Percentiles rank a stretch among this genome's conserved stretches.
These are phyloP conservation scores for Blastomyces emzantsi DNA, from an alignment of 2,329 filamentous ascomycete species.

Conservation along the genomic window DNA sequence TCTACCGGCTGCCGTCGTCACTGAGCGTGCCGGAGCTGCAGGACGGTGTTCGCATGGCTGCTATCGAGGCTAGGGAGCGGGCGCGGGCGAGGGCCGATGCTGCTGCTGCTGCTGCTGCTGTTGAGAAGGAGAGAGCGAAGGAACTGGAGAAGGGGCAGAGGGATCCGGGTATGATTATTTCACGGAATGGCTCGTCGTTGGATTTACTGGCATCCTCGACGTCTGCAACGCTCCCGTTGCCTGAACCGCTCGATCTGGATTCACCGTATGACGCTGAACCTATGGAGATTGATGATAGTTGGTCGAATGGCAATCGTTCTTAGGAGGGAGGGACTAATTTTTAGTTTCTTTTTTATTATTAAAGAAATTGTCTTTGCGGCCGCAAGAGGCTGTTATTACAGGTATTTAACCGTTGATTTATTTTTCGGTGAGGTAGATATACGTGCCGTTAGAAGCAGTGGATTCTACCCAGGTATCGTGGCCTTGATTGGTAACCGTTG, in stretches of 20 bases:
- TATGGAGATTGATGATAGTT: constrained; percentile 24
- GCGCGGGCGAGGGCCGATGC: constrained; percentile 46
- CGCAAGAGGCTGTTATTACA: not conserved
- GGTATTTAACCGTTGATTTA: not conserved
- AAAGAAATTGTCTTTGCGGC: not conserved
- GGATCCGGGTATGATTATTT: not conserved
- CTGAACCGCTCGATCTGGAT: not conserved
- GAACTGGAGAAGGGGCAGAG: not conserved
- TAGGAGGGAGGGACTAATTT: not conserved
- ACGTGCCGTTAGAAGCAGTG: not conserved
- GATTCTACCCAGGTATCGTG: not conserved
- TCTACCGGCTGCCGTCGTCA: constrained; percentile 73
- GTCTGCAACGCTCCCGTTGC: not conserved
- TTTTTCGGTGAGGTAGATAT: not conserved
- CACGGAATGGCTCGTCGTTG: not conserved
- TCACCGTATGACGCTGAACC: constrained; percentile 18
- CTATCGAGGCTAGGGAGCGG: constrained; percentile 67
- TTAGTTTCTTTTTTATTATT: not conserved
- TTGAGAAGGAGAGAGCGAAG: constrained; percentile 20
- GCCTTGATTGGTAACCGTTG: not conserved
- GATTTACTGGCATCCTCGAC: not conserved
- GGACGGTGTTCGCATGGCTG: constrained; percentile 68
- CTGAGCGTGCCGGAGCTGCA: constrained; percentile 65
- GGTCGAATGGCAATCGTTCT: not conserved
- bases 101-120: too few relatives aligned